phyloP scores from a whole-genome alignment of 2,329 filamentous ascomycete species.

The Monilinia polystroma region DNA sequence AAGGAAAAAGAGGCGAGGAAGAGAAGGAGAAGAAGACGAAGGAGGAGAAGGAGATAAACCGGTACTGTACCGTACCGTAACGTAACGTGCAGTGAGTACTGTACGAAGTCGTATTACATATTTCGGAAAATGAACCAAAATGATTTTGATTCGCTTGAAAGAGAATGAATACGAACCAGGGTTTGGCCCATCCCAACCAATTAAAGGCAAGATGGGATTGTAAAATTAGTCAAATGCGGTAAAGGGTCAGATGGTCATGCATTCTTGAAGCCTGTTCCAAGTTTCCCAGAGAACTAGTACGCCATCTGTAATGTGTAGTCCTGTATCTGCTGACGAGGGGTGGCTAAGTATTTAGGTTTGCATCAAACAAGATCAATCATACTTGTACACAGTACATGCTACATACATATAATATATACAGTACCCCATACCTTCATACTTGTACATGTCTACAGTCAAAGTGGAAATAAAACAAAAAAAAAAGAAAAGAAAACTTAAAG shows the following conservation, averaged over 20 bases:
- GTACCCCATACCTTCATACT: too few relatives aligned
- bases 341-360: too few relatives aligned
- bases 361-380: neutral
- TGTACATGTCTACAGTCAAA: too few relatives aligned
- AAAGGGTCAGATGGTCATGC: conserved; percentile 17
- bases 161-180: neutral
- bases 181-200: neutral
- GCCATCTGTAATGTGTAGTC: neutral
- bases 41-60: too few relatives aligned
- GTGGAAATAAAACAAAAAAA: too few relatives aligned
- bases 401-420: neutral
- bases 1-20: neutral
- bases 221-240: conserved; percentile 11
- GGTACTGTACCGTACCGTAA: too few relatives aligned
- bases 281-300: neutral
- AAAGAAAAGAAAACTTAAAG: neutral
- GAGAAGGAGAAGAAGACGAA: neutral
- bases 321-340: neutral
- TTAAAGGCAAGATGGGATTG: neutral
- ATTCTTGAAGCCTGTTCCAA: neutral
- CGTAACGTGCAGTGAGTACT: too few relatives aligned
- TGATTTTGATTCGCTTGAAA: neutral
- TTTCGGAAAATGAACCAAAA: neutral
- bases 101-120: too few relatives aligned
- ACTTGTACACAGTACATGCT: too few relatives aligned